These are phyloP conservation scores for Bromus sterilis DNA, from an alignment of 176 grass and related monocot species.

Conservation along the genomic window DNA sequence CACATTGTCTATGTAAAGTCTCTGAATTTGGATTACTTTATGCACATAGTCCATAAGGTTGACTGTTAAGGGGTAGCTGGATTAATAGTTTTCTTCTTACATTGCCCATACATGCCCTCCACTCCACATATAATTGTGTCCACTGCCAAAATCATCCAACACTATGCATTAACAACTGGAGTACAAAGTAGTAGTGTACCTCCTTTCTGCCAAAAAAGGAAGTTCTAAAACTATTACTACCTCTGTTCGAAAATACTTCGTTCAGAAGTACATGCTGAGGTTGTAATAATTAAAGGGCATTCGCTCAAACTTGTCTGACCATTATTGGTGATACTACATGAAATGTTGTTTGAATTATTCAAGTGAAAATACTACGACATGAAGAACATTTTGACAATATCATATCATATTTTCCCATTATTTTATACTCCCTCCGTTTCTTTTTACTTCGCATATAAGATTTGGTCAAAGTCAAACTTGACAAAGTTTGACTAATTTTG, in stretches of 20 bases:
- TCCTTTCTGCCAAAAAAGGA: background rate
- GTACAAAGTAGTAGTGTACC: background rate
- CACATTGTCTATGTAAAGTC: conserved; percentile 27
- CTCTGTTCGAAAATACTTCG: background rate
- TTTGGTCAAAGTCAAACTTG: too few species aligned
- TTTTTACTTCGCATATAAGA: too few species aligned
- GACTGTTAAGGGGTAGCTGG: conserved; percentile 3
- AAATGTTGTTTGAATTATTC: background rate
- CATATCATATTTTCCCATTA: too few species aligned
- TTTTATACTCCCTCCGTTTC: too few species aligned
- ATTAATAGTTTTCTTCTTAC: background rate
- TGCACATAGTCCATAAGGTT: conserved; percentile 35
- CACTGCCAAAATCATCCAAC: background rate
- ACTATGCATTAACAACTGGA: background rate
- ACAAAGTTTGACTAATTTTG: too few species aligned
- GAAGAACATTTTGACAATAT: too few species aligned
- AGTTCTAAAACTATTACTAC: too few species aligned
- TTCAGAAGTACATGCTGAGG: background rate
- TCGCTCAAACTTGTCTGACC: background rate
- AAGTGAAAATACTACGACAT: background rate
- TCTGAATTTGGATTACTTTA: conserved; percentile 21
- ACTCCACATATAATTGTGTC: conserved; percentile 19
- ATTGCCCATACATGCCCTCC: background rate
- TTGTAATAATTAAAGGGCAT: background rate
- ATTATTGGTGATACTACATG: background rate